phyloP scores from a whole-genome alignment of 1,284 basidiomycete species.

The Schizophyllum commune region DNA sequence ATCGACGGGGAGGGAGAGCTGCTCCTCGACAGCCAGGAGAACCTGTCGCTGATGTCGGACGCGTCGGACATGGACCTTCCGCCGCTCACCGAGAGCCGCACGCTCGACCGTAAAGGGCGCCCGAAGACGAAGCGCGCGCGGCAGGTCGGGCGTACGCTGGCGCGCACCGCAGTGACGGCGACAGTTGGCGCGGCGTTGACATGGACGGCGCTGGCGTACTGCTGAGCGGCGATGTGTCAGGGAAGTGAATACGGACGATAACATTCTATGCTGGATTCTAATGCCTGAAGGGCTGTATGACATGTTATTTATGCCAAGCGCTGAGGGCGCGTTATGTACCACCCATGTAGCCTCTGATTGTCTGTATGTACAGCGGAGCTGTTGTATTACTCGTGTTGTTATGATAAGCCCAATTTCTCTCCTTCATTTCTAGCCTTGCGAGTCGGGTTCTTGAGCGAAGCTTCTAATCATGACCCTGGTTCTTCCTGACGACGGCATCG shows the following conservation, averaged over 20 bases:
- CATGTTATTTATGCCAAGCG: neutral
- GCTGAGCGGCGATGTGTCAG: constrained; percentile 17
- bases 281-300: neutral
- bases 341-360: neutral
- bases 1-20: constrained; percentile 9
- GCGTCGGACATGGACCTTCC: neutral
- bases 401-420: neutral
- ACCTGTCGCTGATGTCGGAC: constrained; percentile 6
- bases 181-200: constrained; percentile 57
- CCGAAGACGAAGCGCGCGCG: constrained; percentile 39
- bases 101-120: constrained; percentile 2
- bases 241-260: neutral
- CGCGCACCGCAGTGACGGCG: constrained; percentile 49
- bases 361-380: neutral
- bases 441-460: too few relatives aligned
- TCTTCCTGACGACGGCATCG: too few relatives aligned
- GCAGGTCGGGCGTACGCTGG: constrained; percentile 32
- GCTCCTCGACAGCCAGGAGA: constrained; percentile 6
- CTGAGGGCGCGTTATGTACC: neutral
- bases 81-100: neutral
- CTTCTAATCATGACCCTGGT: too few relatives aligned
- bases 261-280: neutral
- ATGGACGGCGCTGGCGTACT: constrained; percentile 63
- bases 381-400: neutral
- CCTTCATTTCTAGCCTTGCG: neutral